Base-by-base conservation (phyloP, 306 rosid species). In the Vicia villosa region DNA sequence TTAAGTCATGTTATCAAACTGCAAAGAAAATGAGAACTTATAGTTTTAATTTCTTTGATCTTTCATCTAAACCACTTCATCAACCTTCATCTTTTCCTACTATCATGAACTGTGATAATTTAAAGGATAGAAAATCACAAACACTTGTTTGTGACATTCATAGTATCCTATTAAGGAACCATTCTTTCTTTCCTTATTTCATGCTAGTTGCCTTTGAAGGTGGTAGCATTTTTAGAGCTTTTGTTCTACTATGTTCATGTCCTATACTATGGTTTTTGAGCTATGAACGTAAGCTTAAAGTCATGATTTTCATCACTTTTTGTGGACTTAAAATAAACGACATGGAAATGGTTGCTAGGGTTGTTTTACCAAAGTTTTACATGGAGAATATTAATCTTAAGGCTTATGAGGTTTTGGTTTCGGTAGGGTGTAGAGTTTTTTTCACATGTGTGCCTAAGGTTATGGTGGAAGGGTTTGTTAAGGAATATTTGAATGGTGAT, bases 201-300 rank as follows among this genome's bases (percentile, higher is more conserved):
- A 91, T 91, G 96, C 73, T 91, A 4, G 83, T 89, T 66, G 82
- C 94, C 66, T 91, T 91, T 68, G 97, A 89, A 87, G 88, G 86
- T 52, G 94, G 97, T 10, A 79, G 88, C 81, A 81, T 89, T 47
- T 24, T 89, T 3, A 79, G 94, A 59, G 91, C 96, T 15, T 21
- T 91, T 1, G 19, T 85, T 12, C 67, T 91, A 59, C 89, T 91
- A 16, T 40, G 79, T 8, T 85, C 96, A 2, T 82, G 86, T 72
- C 86, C 93, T 8, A 2, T 88, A 2, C 61, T 91, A 3, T 63
- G 36, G 65, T 11, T 73, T 26, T 10, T 73, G 0, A 73, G 24
- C 78, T 63, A 63, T 52, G 78, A 73, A 26, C 49, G 17, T 28
- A 73, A 63, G 37, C 78, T 73, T 14, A 73, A 15, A 36, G 22